Evolutionary conservation across 1,284 basidiomycete genomes (phyloP).

Genomic region (Microbotryum saponariae): DNA sequence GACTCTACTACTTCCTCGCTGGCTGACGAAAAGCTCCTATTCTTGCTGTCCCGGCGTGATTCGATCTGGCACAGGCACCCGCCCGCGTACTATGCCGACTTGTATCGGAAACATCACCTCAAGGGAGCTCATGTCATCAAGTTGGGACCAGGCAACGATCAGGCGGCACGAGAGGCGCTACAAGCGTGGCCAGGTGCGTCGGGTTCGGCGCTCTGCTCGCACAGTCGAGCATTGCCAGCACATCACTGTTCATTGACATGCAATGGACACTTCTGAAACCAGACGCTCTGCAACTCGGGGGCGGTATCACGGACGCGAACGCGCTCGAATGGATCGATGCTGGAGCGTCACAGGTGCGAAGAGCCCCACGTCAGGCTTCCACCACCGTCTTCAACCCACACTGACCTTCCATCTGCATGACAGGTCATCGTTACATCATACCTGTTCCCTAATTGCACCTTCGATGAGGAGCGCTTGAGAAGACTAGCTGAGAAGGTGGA

Average conservation of each 20-base stretch:
- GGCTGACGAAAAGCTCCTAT: background rate
- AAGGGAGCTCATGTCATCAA: constrained; percentile 94
- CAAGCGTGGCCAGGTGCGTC: constrained; percentile 66
- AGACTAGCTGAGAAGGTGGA: constrained; percentile 61
- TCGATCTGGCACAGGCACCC: constrained; percentile 56
- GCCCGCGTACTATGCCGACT: constrained; percentile 66
- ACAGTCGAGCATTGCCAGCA: background rate
- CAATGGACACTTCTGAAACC: constrained; percentile 1
- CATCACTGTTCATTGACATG: background rate
- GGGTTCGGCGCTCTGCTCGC: background rate
- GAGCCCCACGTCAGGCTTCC: constrained; percentile 3
- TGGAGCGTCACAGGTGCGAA: constrained; percentile 79
- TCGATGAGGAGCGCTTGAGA: constrained; percentile 66
- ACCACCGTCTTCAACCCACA: background rate
- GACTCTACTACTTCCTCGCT: background rate
- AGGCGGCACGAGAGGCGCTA: constrained; percentile 74
- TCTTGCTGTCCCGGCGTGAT: background rate
- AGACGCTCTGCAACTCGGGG: constrained; percentile 82
- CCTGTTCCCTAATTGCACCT: constrained; percentile 75
- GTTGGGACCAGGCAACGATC: constrained; percentile 79
- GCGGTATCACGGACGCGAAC: constrained; percentile 78
- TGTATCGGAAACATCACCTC: constrained; percentile 66
- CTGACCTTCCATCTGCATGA: background rate
- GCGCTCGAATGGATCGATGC: constrained; percentile 74
- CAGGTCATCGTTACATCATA: constrained; percentile 96